Evolutionary conservation across 2,329 filamentous ascomycete genomes (phyloP).

Genomic region (Akanthomyces lecanii): DNA sequence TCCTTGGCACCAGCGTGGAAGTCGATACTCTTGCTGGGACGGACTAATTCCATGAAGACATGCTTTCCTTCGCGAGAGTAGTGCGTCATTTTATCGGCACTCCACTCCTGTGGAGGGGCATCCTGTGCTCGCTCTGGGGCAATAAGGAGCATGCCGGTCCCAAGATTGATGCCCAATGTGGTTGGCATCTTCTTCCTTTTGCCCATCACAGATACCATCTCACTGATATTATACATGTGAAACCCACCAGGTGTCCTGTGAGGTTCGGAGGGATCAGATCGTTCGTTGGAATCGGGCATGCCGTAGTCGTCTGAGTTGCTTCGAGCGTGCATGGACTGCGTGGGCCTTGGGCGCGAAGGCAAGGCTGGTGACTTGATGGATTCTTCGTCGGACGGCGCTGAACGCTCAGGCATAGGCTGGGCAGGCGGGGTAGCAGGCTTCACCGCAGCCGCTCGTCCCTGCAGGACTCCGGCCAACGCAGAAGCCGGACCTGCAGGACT

Average conservation of each 20-base stretch:
- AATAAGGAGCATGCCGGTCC: slow-evolving; percentile 84
- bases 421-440: slow-evolving; percentile 12
- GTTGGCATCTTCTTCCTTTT: slow-evolving; percentile 98
- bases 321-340: slow-evolving; percentile 16
- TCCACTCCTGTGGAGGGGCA: slow-evolving; percentile 87
- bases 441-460: slow-evolving; percentile 36
- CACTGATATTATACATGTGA: slow-evolving; percentile 93
- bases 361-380: slow-evolving; percentile 35
- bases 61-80: slow-evolving; percentile 98
- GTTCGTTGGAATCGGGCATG: slow-evolving; percentile 35
- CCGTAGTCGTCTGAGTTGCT: slow-evolving; percentile 27
- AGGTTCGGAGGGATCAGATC: slow-evolving; percentile 36
- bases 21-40: slow-evolving; percentile 90
- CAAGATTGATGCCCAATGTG: slow-evolving; percentile 89
- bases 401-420: background rate
- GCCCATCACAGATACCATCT: slow-evolving; percentile 95
- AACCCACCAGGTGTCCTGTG: slow-evolving; percentile 70
- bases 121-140: slow-evolving; percentile 80
- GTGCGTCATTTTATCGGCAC: slow-evolving; percentile 90
- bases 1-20: slow-evolving; percentile 97
- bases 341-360: slow-evolving; percentile 32
- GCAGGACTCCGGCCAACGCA: slow-evolving; percentile 54
- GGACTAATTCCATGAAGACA: slow-evolving; percentile 88
- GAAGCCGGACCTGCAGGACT: slow-evolving; percentile 45
- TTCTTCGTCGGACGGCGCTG: slow-evolving; percentile 26